These are phyloP conservation scores for Suhomyces canberraensis DNA, from an alignment of 805 yeast genomes.

Conservation along the genomic window DNA sequence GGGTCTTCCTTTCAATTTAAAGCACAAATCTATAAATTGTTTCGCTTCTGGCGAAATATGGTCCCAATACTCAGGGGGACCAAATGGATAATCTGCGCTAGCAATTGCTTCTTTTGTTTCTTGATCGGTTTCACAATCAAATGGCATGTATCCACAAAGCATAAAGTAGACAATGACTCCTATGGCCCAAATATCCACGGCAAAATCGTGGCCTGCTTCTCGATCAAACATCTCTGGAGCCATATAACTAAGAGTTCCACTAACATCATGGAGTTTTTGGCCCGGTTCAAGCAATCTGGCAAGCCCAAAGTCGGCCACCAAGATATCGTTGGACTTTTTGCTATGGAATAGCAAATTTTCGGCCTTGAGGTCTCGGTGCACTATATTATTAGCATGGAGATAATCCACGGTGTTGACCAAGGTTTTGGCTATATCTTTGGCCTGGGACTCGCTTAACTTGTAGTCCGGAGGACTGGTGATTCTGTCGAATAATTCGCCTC, in stretches of 20 bases:
- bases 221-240: constrained; percentile 63
- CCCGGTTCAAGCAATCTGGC: constrained; percentile 42
- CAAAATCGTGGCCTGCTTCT: constrained; percentile 51
- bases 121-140: constrained; percentile 66
- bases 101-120: constrained; percentile 66
- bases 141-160: constrained; percentile 73
- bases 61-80: constrained; percentile 58
- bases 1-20: constrained; percentile 46
- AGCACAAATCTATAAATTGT: constrained; percentile 56
- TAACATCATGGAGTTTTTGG: constrained; percentile 41
- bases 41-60: constrained; percentile 51
- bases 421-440: constrained; percentile 46
- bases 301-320: constrained; percentile 64
- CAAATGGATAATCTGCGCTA: constrained; percentile 55
- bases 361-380: constrained; percentile 72
- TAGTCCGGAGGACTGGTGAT: constrained; percentile 41
- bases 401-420: constrained; percentile 55
- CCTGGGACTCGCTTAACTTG: constrained; percentile 45
- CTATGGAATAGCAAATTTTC: constrained; percentile 58
- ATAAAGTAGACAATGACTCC: constrained; percentile 71
- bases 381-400: constrained; percentile 56
- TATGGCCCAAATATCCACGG: constrained; percentile 73
- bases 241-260: constrained; percentile 74
- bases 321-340: constrained; percentile 30
- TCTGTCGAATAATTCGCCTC: constrained; percentile 66